Evolutionary conservation across 2,329 filamentous ascomycete species (phyloP), one percentile per base, ranked within the genome.

Genomic region (Cryphonectria radicalis): DNA sequence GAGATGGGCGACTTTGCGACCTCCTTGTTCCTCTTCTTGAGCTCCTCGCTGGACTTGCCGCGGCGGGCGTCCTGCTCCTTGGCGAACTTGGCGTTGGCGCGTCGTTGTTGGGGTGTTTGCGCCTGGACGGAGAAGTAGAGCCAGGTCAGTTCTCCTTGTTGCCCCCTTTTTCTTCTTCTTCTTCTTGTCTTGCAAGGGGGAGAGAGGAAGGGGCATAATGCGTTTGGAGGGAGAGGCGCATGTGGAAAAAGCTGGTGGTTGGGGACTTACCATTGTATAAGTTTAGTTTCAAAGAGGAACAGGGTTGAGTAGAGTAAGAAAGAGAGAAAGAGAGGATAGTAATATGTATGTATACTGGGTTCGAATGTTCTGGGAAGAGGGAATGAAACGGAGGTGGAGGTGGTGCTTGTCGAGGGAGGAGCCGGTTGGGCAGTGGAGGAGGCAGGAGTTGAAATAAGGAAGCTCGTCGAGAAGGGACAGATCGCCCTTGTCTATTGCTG

Each of bases 51-150:
- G n/a, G 90, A 87, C 84, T 93, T 94, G 82, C 93, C 93, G 81
- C 92, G 92, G 79, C 91, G 92, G 72, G 86, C 84, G 79, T 92
- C 90, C 80, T 95, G 90, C 68, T 88, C 86, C 80, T 91, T 91
- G 76, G 87, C 90, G 82, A 93, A 97, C 82, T 92, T 92, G 78
- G 89, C 89, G 84, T 96, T 96, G 74, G 91, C 90, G 78, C 90
- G 90, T 81, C 93, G 91, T 85, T 96, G 93, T 82, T 93, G 89
- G 76, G 91, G 93, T 76, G 93, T 96, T 91, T 95, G 93, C 76
- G 90, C 92, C 92, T 94, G 78, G 37, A 64, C 4, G 22, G 57
- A 60, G 60, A 25, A 13, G 19, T 5, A 19, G 13, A 57, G 11
- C 25, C 55, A 5, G 55, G 55, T 59, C 28, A 59, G 55, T 59